Conservation (phyloP, 2,329 filamentous ascomycete genomes). For the Ophiostoma quercus region DNA sequence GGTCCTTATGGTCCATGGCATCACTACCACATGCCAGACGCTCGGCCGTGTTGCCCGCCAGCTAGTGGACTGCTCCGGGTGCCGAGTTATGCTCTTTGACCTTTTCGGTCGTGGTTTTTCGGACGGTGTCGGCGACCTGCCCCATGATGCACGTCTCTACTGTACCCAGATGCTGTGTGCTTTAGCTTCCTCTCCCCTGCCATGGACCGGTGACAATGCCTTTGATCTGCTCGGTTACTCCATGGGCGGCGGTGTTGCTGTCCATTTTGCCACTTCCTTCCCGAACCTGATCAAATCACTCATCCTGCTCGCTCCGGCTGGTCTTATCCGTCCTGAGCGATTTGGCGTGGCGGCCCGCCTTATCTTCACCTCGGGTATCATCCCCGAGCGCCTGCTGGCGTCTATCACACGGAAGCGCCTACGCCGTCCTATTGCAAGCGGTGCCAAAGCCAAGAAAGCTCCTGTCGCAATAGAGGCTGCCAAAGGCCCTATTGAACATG, state of each 20-base stretch:
- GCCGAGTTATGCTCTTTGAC: constrained; percentile 75
- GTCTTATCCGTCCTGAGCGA: constrained; percentile 58
- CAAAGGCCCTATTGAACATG: constrained; percentile 8
- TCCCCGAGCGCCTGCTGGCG: constrained; percentile 50
- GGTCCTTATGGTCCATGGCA: constrained; percentile 75
- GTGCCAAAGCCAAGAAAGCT: constrained; percentile 26
- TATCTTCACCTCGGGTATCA: constrained; percentile 50
- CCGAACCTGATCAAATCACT: constrained; percentile 64
- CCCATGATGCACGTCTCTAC: constrained; percentile 70
- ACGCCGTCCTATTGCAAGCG: constrained; percentile 45
- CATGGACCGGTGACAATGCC: constrained; percentile 56
- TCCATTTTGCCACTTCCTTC: constrained; percentile 68
- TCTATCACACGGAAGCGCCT: constrained; percentile 46
- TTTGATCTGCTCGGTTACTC: constrained; percentile 75
- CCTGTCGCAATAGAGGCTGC: neutral
- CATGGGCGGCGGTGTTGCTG: constrained; percentile 72
- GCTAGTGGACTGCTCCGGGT: constrained; percentile 59
- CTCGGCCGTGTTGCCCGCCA: constrained; percentile 61
- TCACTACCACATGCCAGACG: constrained; percentile 74
- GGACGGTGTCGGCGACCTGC: constrained; percentile 59
- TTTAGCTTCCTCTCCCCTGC: constrained; percentile 61
- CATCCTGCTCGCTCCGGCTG: constrained; percentile 72
- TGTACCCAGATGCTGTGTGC: constrained; percentile 65
- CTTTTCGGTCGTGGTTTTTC: constrained; percentile 65
- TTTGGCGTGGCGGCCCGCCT: constrained; percentile 48